Evolutionary conservation across 2,329 filamentous ascomycete genomes (phyloP), one percentile per base, ranked within the genome.

Genomic region (Neonectria sp.): DNA sequence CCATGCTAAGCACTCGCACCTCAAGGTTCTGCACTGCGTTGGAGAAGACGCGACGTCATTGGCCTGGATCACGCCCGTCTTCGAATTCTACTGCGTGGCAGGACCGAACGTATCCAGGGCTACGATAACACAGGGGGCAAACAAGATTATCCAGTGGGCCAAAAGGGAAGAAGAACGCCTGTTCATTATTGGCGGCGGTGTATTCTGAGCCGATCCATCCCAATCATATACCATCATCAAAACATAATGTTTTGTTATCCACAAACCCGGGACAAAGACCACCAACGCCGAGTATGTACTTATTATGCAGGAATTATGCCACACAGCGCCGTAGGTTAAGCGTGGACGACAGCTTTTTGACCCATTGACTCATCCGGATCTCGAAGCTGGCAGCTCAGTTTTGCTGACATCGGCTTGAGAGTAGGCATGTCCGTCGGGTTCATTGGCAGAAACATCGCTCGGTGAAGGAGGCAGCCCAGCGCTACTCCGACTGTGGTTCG

Each of bases 161-260:
- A 92, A 93, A 77, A 88, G 91, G 71, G 96, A 99, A 81, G 95
- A 98, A 81, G 95, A 98, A 81, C 87, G 96, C 64, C 84, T 98
- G 6, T 99, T 99, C 78, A 97, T 99, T 67, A 96, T 99, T 77
- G 96, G 96, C 1, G 97, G 96, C n/a, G 96, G 95, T 49, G 95
- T 98, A 73, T 92, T 92, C 75, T 91, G 71, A 80, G 52, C 52
- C 45, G 57, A 65, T 58, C 37, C 64, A 65, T 67, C 65, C 48
- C 56, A 68, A 67, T 68, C 58, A 62, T 71, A 63, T 70, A 69
- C 59, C 15, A 60, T 67, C 55, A 71, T 71, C 61, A 65, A 74
- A 57, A 64, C 49, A 52, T 55, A 60, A 65, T 48, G 55, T 61
- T 62, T 67, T 60, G 33, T 52, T 56, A 66, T 71, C 55, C 40